phyloP scores from a whole-genome alignment of 2,329 filamentous ascomycete genomes.

The Ceratocystis diversiconidia region DNA sequence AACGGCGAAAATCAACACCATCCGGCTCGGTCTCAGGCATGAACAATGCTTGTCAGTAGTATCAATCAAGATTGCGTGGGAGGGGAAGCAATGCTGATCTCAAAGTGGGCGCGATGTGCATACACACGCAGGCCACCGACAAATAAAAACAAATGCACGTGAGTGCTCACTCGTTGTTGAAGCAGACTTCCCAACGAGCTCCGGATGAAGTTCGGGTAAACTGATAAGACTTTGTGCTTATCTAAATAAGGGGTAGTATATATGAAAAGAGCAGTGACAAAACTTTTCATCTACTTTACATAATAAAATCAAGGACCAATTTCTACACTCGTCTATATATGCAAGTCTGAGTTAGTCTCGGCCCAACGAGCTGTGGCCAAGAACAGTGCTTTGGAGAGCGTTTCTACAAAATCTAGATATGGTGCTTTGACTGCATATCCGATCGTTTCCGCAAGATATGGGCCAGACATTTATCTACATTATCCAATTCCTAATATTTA shows the following conservation, averaged over 20 bases:
- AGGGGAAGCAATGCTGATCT: background rate
- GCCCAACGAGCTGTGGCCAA: no score
- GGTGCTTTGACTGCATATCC: background rate
- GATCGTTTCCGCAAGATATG: background rate
- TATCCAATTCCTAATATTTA: background rate
- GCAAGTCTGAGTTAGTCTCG: background rate
- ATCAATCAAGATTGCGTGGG: background rate
- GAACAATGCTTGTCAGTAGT: background rate
- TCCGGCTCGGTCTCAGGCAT: background rate
- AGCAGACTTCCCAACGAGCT: no score
- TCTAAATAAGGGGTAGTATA: no score
- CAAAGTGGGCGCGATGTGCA: background rate
- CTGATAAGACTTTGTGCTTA: no score
- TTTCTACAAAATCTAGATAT: background rate
- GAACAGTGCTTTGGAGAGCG: background rate
- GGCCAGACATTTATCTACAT: background rate
- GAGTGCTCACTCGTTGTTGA: background rate
- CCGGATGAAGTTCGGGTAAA: no score
- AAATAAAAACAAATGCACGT: background rate
- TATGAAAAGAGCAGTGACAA: no score
- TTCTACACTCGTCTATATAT: background rate
- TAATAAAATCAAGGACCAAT: no score
- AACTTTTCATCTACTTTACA: no score
- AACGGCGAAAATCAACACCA: background rate
- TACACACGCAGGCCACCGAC: background rate